Conservation (phyloP, 164 flowering plant genomes). For the Vitis amurensis region DNA sequence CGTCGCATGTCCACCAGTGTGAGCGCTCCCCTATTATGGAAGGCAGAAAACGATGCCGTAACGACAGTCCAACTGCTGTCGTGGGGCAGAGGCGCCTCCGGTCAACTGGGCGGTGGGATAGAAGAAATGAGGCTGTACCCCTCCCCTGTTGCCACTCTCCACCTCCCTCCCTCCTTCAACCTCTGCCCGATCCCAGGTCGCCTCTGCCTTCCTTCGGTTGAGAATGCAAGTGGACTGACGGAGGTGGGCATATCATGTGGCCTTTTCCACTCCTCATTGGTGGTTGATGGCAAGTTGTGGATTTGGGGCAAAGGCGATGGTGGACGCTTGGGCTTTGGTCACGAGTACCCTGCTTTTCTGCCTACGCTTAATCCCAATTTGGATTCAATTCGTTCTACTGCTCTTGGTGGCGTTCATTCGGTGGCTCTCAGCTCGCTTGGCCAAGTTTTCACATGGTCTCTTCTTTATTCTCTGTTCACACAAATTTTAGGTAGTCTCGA, state of each 20-base stretch:
- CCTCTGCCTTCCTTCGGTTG: conserved; percentile 9
- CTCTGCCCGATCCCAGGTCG: conserved; percentile 56
- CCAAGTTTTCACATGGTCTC: conserved; percentile 84
- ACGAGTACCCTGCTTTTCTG: conserved; percentile 60
- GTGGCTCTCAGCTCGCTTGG: conserved; percentile 60
- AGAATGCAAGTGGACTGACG: neutral
- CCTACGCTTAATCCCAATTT: conserved; percentile 68
- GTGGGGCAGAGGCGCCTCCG: conserved; percentile 91
- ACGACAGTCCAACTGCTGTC: conserved; percentile 59
- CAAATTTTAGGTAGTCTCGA: neutral
- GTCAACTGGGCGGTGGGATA: conserved; percentile 85
- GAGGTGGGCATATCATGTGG: conserved; percentile 81
- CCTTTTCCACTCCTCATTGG: conserved; percentile 72
- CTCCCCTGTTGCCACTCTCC: conserved; percentile 53
- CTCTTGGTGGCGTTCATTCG: conserved; percentile 89
- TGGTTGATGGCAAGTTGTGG: conserved; percentile 74
- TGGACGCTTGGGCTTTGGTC: conserved; percentile 84
- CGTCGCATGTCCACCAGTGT: too few species aligned
- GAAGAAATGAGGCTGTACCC: conserved; percentile 78
- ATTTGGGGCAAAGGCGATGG: conserved; percentile 98
- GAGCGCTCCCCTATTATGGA: too few species aligned
- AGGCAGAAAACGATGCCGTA: conserved; percentile 8
- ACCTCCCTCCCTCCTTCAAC: conserved; percentile 47
- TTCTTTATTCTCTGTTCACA: conserved; percentile 1
- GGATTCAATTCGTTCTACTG: conserved; percentile 44